A percentile compares a stretch with the other conserved stretches of the same genome.
These are phyloP conservation scores for Neofusicoccum sp. DNA, from an alignment of 2,329 filamentous ascomycete genomes.

Conservation along the genomic window DNA sequence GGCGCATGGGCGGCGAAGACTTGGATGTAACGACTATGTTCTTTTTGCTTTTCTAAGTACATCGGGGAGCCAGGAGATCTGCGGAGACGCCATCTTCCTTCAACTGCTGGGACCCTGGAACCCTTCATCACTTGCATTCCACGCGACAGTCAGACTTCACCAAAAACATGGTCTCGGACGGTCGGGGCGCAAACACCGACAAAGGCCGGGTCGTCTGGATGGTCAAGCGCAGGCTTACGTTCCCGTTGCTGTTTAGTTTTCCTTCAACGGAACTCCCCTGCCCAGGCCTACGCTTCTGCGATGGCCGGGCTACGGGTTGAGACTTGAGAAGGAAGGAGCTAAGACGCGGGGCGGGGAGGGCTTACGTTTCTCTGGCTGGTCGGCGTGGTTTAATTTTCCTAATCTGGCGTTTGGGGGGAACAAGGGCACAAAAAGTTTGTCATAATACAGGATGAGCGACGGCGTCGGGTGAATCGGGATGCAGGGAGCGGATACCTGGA, in stretches of 20 bases:
- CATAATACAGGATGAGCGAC: conserved; percentile 3
- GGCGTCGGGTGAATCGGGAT: background rate
- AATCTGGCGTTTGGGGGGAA: background rate
- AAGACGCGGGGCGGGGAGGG: background rate
- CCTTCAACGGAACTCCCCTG: background rate
- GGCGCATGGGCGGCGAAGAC: background rate
- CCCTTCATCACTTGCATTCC: too few relatives aligned
- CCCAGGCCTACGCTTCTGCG: background rate
- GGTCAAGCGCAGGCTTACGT: too few relatives aligned
- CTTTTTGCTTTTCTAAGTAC: background rate
- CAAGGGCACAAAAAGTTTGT: conserved; percentile 7
- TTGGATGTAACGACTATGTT: background rate
- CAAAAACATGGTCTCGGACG: too few relatives aligned
- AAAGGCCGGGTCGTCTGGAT: background rate
- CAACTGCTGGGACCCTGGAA: too few relatives aligned
- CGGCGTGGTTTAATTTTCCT: conserved; percentile 12
- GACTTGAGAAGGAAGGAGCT: background rate
- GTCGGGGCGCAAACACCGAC: background rate
- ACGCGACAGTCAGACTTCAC: too few relatives aligned
- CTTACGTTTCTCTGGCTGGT: conserved; percentile 6
- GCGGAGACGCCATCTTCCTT: too few relatives aligned
- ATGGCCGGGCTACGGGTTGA: conserved; percentile 2
- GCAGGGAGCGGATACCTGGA: background rate
- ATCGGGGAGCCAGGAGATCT: background rate
- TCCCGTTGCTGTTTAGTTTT: background rate